phyloP scores from a whole-genome alignment of 148 eudicot genomes.

The Rheum nobile region DNA sequence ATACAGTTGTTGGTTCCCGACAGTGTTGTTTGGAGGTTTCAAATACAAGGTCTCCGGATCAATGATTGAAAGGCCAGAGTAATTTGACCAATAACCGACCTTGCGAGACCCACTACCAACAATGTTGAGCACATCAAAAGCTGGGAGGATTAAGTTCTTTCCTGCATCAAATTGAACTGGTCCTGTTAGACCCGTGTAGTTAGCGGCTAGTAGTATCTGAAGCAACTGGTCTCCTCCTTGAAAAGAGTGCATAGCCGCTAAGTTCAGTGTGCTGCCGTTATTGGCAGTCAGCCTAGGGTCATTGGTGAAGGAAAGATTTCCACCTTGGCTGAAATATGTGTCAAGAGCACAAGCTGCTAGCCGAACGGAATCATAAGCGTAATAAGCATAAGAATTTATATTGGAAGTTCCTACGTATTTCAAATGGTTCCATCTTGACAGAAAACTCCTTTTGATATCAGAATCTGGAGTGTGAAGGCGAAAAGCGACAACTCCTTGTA shows the following conservation, averaged over 20 bases:
- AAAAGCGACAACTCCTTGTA: conserved; percentile 26
- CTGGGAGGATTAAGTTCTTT: conserved; percentile 13
- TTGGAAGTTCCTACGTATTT: conserved; percentile 11
- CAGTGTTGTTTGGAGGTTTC: conserved; percentile 1
- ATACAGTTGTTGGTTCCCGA: conserved; percentile 13
- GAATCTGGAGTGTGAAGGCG: conserved; percentile 21
- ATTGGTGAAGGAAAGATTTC: conserved; percentile 12
- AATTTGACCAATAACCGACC: conserved; percentile 36
- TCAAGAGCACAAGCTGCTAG: conserved; percentile 24
- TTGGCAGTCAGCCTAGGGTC: conserved; percentile 4
- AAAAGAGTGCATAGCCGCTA: conserved; percentile 15
- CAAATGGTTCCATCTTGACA: conserved; percentile 16
- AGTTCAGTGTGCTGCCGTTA: conserved; percentile 3
- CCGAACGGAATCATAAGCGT: conserved; percentile 34
- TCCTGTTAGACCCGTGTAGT: conserved; percentile 25
- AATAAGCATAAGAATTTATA: conserved; percentile 17
- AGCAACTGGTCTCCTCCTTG: conserved; percentile 17
- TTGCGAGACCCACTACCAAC: conserved; percentile 5
- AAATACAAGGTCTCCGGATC: conserved; percentile 16
- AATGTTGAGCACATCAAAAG: conserved; percentile 22
- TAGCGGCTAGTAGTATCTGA: conserved; percentile 11
- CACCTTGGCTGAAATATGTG: conserved; percentile 14
- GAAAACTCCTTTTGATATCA: conserved; percentile 2
- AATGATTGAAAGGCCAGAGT: conserved; percentile 23
- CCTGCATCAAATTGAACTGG: conserved; percentile 14